phyloP scores from a whole-genome alignment of 2,329 filamentous ascomycete genomes.

The Atkinsonella hypoxylon region DNA sequence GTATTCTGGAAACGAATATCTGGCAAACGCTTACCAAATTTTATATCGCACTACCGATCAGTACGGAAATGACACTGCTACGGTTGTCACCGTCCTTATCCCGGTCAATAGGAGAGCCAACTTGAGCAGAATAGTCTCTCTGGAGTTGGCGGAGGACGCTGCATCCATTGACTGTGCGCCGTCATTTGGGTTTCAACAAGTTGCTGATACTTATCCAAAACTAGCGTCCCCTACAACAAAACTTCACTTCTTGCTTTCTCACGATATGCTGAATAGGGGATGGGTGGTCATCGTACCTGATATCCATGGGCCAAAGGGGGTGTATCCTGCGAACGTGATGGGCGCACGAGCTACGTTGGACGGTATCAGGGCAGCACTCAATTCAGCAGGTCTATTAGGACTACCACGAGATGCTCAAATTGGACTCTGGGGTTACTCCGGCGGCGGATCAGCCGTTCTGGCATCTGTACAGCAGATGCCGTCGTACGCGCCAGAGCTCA shows the following conservation, averaged over 20 bases:
- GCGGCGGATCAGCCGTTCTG: not conserved
- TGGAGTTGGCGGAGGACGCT: constrained; percentile 27
- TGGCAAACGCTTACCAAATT: constrained; percentile 15
- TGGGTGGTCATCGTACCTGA: not conserved
- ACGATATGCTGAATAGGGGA: not conserved
- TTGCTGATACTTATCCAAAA: not conserved
- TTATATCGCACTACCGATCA: constrained; percentile 26
- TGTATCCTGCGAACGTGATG: not conserved
- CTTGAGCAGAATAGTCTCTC: constrained; percentile 23
- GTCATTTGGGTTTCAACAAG: constrained; percentile 10
- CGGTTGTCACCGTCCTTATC: constrained; percentile 25
- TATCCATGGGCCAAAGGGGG: not conserved
- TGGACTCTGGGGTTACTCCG: not conserved
- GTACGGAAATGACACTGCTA: constrained; percentile 18
- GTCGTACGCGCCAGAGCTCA: not conserved
- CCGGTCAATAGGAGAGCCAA: constrained; percentile 16
- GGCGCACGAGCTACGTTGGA: not conserved
- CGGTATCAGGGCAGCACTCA: not conserved
- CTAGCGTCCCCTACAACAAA: not conserved
- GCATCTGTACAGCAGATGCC: not conserved
- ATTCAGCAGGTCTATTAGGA: not conserved
- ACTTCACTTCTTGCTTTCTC: not conserved
- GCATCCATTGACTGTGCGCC: constrained; percentile 22
- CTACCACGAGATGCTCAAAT: not conserved
- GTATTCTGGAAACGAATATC: not conserved